A percentile compares a stretch with the other conserved stretches of the same genome.
These are phyloP conservation scores for Syncephalastrum racemosum DNA, from an alignment of 371 early-diverging fungal species.

Conservation along the genomic window DNA sequence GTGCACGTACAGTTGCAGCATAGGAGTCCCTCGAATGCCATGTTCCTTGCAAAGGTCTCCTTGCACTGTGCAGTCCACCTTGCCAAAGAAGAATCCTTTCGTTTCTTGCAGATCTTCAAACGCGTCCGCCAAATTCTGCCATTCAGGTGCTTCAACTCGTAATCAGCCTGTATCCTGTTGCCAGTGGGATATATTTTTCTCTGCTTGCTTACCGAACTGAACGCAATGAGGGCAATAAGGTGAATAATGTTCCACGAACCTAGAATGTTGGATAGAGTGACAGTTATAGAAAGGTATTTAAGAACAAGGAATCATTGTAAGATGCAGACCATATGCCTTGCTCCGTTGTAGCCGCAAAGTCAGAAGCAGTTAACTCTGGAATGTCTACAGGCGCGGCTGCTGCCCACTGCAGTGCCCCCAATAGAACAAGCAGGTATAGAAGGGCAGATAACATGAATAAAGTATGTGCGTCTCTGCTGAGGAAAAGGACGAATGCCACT, in stretches of 20 bases:
- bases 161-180: not conserved
- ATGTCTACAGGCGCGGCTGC: no score
- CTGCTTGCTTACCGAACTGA: slow-evolving; percentile 32
- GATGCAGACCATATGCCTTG: no score
- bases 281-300: no score
- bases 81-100: slow-evolving; percentile 65
- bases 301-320: no score
- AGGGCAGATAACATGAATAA: no score
- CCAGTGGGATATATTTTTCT: not conserved
- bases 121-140: slow-evolving; percentile 46
- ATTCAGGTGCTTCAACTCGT: slow-evolving; percentile 45
- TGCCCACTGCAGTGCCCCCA: no score
- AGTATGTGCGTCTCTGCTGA: no score
- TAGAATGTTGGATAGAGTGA: slow-evolving; percentile 22
- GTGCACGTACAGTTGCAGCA: slow-evolving; percentile 62
- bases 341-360: slow-evolving; percentile 1
- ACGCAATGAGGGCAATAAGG: slow-evolving; percentile 38
- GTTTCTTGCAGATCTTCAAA: slow-evolving; percentile 24
- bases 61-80: slow-evolving; percentile 76
- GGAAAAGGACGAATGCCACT: no score
- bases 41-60: slow-evolving; percentile 69
- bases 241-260: slow-evolving; percentile 44
- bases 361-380: not conserved
- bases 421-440: no score
- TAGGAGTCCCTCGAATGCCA: slow-evolving; percentile 57